Percentiles rank a stretch among this genome's conserved stretches.
These are phyloP conservation scores for Arctostaphylos glauca DNA, from an alignment of 148 eudicot genomes.

Conservation along the genomic window DNA sequence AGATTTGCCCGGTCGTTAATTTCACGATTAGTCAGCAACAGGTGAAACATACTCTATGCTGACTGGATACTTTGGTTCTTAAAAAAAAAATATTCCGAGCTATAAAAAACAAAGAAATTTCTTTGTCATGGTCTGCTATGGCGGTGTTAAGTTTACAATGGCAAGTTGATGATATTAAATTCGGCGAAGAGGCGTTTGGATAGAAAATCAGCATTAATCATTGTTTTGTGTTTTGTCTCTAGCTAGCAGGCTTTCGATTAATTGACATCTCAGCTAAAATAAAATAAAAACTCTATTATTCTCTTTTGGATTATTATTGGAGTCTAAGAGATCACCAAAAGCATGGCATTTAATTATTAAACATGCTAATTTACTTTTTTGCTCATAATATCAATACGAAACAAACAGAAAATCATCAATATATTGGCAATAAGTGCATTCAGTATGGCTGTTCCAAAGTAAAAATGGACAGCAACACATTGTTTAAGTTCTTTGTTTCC, in stretches of 20 bases:
- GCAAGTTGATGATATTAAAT: not conserved
- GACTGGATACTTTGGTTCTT: too few relatives aligned
- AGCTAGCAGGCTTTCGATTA: not conserved
- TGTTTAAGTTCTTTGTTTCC: not conserved
- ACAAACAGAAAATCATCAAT: not conserved
- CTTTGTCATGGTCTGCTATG: not conserved
- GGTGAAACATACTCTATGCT: too few relatives aligned
- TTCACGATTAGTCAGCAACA: too few relatives aligned
- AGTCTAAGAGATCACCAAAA: not conserved
- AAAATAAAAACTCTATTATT: not conserved
- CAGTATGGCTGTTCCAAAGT: not conserved
- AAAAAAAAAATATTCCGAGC: too few relatives aligned
- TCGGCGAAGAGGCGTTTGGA: not conserved
- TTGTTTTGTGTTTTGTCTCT: not conserved
- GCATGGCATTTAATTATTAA: not conserved
- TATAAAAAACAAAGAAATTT: too few relatives aligned
- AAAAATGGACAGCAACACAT: not conserved
- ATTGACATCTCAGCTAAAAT: not conserved
- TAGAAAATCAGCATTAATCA: too few relatives aligned
- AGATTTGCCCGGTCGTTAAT: too few relatives aligned
- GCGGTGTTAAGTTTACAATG: not conserved
- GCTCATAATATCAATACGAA: not conserved
- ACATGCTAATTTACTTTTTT: not conserved
- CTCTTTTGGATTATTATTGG: not conserved
- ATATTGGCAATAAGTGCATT: not conserved